These are phyloP conservation scores for Cercophora sp. DNA, from an alignment of 495 filamentous ascomycete genomes.

Conservation along the genomic window DNA sequence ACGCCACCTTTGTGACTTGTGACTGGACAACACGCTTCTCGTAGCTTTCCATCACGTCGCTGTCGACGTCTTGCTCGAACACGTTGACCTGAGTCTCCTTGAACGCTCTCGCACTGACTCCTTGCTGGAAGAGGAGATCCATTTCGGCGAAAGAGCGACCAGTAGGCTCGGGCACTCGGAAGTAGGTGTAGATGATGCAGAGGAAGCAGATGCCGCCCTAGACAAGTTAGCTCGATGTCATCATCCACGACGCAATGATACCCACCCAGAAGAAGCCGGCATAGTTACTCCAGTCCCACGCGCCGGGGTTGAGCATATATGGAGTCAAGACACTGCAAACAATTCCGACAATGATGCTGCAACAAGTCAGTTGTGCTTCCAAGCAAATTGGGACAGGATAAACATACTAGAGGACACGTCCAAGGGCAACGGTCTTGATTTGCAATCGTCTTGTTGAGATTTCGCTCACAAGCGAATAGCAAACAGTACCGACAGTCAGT, in stretches of 20 bases:
- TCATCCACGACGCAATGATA: neutral
- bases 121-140: constrained; percentile 66
- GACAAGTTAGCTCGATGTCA: constrained; percentile 1
- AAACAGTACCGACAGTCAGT: constrained; percentile 71
- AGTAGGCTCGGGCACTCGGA: constrained; percentile 68
- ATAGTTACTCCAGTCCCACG: constrained; percentile 73
- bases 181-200: constrained; percentile 70
- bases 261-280: constrained; percentile 79
- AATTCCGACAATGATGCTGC: constrained; percentile 62
- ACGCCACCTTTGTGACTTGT: neutral
- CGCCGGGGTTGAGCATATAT: constrained; percentile 70
- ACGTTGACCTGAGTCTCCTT: constrained; percentile 60
- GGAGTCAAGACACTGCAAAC: constrained; percentile 67
- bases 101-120: constrained; percentile 66
- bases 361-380: too few relatives aligned
- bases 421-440: constrained; percentile 65
- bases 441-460: constrained; percentile 69
- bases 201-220: constrained; percentile 63
- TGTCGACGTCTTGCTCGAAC: constrained; percentile 58
- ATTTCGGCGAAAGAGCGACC: constrained; percentile 72
- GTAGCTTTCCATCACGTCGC: constrained; percentile 47
- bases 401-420: constrained; percentile 61
- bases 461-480: constrained; percentile 74
- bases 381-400: too few relatives aligned
- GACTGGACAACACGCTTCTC: constrained; percentile 26